Evolutionary conservation across 306 rosid species (phyloP), one percentile per base, ranked within the genome.

Genomic region (Amphicarpaea edgeworthii): DNA sequence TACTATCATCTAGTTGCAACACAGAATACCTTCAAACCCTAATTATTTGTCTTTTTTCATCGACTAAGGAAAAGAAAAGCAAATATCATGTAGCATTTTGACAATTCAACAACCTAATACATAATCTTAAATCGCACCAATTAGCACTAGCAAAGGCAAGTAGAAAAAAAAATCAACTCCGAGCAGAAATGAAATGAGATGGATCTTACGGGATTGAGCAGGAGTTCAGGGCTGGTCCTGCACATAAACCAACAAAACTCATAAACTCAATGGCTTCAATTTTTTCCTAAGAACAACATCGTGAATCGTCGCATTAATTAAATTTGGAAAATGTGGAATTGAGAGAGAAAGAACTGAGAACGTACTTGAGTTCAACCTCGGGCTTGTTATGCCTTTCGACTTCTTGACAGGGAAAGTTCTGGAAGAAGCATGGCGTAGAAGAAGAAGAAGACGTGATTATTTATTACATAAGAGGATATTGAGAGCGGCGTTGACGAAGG

Each of bases 371-470:
- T 80, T 95, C 99, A 65, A 95, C 96, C 80, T 92, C 97, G 0
- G 97, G 99, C 82, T 95, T 95, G 97, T 95, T 95, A 81, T 95
- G 99, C 85, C 99, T 85, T 78, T 95, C 99, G 45, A 95, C 99
- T 87, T 95, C 99, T 87, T 95, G 99, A 66, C 99, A 95, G 63
- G 97, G 99, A 51, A 95, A 95, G 77, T 92, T 95, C 97, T 92
- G 91, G 77, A 79, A 59, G 77, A 79, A 59, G 41, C 65, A 32
- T 6, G 3, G 43, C 42, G 46, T 8, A 62, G 47, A 60, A 60
- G 45, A 24, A 17, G 0, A 8, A 37, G 1, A 8, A 2, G 0
- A 30, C 37, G 16, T 14, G 30, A 38, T 38, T 38, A 38, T 6
- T 38, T 38, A 30, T 30, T 6, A 6, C 37, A 30, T 6, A 34